Evolutionary conservation across 345 rosid genomes (phyloP), one percentile per base, ranked within the genome.

Genomic region (Schrenkiella parvula): DNA sequence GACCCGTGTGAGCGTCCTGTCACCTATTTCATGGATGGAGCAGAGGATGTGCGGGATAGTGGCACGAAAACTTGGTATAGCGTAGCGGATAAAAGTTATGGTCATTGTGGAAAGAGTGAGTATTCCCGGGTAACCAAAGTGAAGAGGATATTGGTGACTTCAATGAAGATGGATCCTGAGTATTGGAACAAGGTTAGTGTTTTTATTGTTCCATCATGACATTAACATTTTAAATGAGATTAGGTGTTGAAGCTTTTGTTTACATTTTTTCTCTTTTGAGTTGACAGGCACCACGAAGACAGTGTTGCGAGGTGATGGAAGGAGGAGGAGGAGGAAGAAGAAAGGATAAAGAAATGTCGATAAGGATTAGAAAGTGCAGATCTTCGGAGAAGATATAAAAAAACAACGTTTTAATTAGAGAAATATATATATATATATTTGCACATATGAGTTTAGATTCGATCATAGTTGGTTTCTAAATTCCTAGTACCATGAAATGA

Each of bases 291-390:
- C 83, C 83, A 4, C 68, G 79, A 32, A 85, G 92, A 65, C 89
- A 84, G 5, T 89, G 95, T 65, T 78, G 95, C 50, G 88, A 87
- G 59, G 71, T 88, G 22, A 62, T 78, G 76, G 81, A 84, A 55
- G 56, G 52, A 41, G 46, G 52, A 55, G 56, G 52, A 41, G 46
- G 52, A 50, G 65, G 39, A 59, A 83, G 83, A 66, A 67, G 61
- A 22, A 76, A 59, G 38, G 73, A 72, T 6, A 68, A 76, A 69
- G 81, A 66, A 1, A 15, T 84, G 82, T 74, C 53, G 46, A 78
- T 88, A 70, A 80, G 91, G 83, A 72, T 92, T 82, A 82, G 91
- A 68, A 90, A 82, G 31, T 88, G 97, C 75, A 85, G 84, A 59
- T 60, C 80, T 31, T 72, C 29, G 26, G 89, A 86, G 69, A 84